phyloP scores from a whole-genome alignment of 495 filamentous ascomycete species.

The Venustampulla echinocandica region DNA sequence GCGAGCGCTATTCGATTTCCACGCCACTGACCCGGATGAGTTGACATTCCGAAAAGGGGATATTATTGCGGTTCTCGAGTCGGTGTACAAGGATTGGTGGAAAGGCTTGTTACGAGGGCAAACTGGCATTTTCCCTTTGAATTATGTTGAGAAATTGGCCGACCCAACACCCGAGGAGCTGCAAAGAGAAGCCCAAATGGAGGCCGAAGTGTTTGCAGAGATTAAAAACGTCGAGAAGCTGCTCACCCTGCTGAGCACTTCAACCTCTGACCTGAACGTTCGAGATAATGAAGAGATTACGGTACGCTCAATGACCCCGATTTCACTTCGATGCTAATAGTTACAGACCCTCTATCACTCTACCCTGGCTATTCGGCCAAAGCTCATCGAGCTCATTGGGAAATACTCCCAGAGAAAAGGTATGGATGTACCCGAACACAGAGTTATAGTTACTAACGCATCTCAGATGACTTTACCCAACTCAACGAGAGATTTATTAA shows the following conservation, averaged over 20 bases:
- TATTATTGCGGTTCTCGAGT: slow-evolving; percentile 93
- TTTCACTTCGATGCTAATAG: slow-evolving; percentile 7
- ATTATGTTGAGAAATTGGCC: slow-evolving; percentile 95
- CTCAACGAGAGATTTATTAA: slow-evolving; percentile 99
- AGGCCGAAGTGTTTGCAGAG: slow-evolving; percentile 93
- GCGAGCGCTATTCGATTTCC: slow-evolving; percentile 87
- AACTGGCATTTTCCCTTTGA: slow-evolving; percentile 95
- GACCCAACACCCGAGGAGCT: slow-evolving; percentile 93
- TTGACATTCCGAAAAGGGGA: slow-evolving; percentile 94
- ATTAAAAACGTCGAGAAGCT: slow-evolving; percentile 99
- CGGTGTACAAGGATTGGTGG: slow-evolving; percentile 99
- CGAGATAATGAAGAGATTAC: slow-evolving; percentile 92
- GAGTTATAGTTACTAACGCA: not conserved
- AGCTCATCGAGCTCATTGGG: slow-evolving; percentile 95
- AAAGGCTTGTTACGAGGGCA: slow-evolving; percentile 89
- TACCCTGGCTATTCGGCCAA: slow-evolving; percentile 87
- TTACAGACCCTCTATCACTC: slow-evolving; percentile 77
- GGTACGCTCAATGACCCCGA: slow-evolving; percentile 29
- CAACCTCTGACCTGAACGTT: slow-evolving; percentile 74
- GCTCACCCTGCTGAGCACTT: slow-evolving; percentile 87
- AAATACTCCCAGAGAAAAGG: slow-evolving; percentile 99
- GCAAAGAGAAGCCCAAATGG: slow-evolving; percentile 94
- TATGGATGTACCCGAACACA: slow-evolving; percentile 27
- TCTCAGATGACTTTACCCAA: slow-evolving; percentile 87
- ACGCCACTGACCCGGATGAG: slow-evolving; percentile 87